Evolutionary conservation across 805 yeast genomes (phyloP).

Genomic region (Metschnikowia koreensis): DNA sequence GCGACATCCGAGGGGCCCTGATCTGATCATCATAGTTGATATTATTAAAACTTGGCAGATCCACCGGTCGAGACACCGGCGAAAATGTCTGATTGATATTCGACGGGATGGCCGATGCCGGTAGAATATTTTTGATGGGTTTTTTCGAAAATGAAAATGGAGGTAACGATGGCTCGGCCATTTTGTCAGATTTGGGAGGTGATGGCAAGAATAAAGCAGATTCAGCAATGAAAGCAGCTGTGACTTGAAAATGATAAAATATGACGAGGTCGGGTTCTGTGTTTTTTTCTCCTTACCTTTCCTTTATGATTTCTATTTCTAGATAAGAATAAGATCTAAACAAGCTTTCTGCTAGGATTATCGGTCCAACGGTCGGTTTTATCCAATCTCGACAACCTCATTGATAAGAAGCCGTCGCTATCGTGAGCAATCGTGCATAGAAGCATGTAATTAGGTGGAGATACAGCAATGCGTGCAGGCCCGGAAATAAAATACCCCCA

Average conservation of each 20-base stretch:
- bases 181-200: neutral
- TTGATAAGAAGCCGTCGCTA: constrained; percentile 8
- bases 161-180: constrained; percentile 12
- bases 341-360: neutral
- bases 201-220: neutral
- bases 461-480: neutral
- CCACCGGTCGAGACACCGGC: constrained; percentile 2
- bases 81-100: constrained; percentile 5
- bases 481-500: neutral
- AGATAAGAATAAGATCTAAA: neutral
- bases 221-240: too few species aligned
- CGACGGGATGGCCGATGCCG: constrained; percentile 13
- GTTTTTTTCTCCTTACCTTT: too few species aligned
- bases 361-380: neutral
- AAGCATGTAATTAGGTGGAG: neutral
- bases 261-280: neutral
- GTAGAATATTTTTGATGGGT: constrained; percentile 15
- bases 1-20: constrained; percentile 54
- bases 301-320: neutral
- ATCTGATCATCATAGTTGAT: constrained; percentile 53
- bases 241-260: too few species aligned
- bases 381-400: constrained; percentile 4
- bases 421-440: constrained; percentile 9
- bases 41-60: constrained; percentile 17
- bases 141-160: constrained; percentile 20